phyloP scores from a whole-genome alignment of 1,284 basidiomycete genomes.

The Rhodotorula sp. region DNA sequence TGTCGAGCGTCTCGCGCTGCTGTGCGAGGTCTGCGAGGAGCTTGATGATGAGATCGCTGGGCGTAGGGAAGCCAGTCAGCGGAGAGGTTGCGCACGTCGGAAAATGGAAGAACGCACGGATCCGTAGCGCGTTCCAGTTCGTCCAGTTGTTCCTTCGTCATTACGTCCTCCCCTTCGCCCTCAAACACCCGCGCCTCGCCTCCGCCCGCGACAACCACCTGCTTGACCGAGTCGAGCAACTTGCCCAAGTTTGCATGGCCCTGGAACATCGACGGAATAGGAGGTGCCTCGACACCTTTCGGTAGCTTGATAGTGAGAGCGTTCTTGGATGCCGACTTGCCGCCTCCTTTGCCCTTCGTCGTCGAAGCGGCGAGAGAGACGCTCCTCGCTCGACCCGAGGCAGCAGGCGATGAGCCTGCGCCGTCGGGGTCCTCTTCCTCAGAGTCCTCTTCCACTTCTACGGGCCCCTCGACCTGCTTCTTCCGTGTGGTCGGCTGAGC shows the following conservation, averaged over 20 bases:
- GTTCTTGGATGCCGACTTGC: background rate
- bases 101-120: background rate
- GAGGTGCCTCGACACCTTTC: background rate
- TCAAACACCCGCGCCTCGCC: background rate
- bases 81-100: background rate
- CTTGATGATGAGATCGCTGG: background rate
- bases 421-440: too few relatives aligned
- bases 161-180: background rate
- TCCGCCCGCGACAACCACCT: background rate
- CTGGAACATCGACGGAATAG: too few relatives aligned
- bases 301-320: background rate
- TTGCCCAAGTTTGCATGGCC: too few relatives aligned
- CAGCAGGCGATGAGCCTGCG: too few relatives aligned
- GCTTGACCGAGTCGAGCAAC: too few relatives aligned
- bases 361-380: too few relatives aligned
- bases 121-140: constrained; percentile 5
- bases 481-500: background rate
- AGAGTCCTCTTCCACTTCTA: background rate
- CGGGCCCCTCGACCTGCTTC: background rate
- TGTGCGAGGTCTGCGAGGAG: background rate
- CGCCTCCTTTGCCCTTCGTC: background rate
- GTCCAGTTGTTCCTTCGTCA: background rate
- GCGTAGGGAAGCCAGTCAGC: background rate
- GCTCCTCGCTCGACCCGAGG: too few relatives aligned
- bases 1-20: background rate